Base-by-base conservation (phyloP, 2,329 filamentous ascomycete species). In the Phialophora tarda region DNA sequence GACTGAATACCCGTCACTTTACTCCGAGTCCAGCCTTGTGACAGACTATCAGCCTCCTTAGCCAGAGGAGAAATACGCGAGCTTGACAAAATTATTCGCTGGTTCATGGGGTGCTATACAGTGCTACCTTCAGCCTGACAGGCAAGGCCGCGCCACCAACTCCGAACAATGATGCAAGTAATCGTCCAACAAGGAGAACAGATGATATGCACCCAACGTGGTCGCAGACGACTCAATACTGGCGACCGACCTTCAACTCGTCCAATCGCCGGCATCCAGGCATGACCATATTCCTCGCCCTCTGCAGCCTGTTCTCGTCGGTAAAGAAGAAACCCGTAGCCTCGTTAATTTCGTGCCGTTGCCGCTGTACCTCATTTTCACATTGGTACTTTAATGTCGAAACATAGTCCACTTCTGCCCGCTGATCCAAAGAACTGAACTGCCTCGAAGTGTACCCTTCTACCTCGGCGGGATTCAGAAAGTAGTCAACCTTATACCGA, bases 251-350 rank as follows among this genome's bases (percentile, higher is more conserved):
- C 61, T 82, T 82, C 77, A 87, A 75, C 55, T 81, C 78, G 62
- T 85, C 80, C 72, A 90, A 75, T 69, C 81, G 82, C 73, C 80
- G 80, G 77, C 88, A 91, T 71, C 81, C 85, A 76, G 82, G 83
- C 81, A 88, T 83, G 54, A 85, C 81, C 83, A 89, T 83, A 24
- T 80, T 80, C 66, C 84, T 80, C 32, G 93, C 93, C 65, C 87
- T 78, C 68, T 89, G 86, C 87, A 96, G 87, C 82, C 92, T 93
- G 69, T 89, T 89, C 60, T 88, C 83, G 74, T 97, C 92, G 63
- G 88, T 87, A 77, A 88, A 93, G 75, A 97, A 92, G 90, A 93
- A 97, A 3, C 93, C 93, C 73, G 91, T 88, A 0, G 93, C 93
- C 56, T 91, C 89, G 70, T 96, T 88, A 69, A 88, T 82, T 78